Percentiles rank a stretch among this genome's conserved stretches.
These are phyloP conservation scores for Asterionellopsis glacialis DNA, from an alignment of 108 stramenopile genomes.

Conservation along the genomic window DNA sequence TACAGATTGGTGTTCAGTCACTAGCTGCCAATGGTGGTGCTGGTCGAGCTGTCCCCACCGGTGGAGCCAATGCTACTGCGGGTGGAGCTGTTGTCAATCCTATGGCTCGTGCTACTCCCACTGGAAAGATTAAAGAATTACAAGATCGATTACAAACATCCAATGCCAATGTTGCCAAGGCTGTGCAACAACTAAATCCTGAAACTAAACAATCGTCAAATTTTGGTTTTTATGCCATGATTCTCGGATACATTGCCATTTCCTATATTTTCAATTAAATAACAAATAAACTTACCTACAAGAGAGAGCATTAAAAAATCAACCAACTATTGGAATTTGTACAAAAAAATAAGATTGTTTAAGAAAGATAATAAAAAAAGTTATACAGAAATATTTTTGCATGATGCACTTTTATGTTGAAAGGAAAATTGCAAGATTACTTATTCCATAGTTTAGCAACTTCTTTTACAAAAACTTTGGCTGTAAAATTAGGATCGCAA, in stretches of 20 bases:
- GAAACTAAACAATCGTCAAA: constrained; percentile 53
- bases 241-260: constrained; percentile 86
- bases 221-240: constrained; percentile 87
- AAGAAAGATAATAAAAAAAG: no score
- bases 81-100: background rate
- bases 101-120: constrained; percentile 62
- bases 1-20: constrained; percentile 87
- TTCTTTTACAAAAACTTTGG: no score
- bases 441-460: no score
- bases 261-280: constrained; percentile 66
- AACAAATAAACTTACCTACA: no score
- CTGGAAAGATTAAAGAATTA: constrained; percentile 83
- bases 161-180: constrained; percentile 78
- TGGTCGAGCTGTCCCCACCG: constrained; percentile 23
- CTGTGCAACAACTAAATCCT: constrained; percentile 67
- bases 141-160: constrained; percentile 75
- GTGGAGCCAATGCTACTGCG: background rate
- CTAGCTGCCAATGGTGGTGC: constrained; percentile 43
- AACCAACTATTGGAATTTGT: no score
- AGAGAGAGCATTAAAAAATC: no score
- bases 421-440: no score
- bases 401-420: no score
- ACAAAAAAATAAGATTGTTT: no score
- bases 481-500: no score
- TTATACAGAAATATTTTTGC: no score